Evolutionary conservation across 2,329 filamentous ascomycete genomes (phyloP).

Genomic region (Dactylellina parvicollis): DNA sequence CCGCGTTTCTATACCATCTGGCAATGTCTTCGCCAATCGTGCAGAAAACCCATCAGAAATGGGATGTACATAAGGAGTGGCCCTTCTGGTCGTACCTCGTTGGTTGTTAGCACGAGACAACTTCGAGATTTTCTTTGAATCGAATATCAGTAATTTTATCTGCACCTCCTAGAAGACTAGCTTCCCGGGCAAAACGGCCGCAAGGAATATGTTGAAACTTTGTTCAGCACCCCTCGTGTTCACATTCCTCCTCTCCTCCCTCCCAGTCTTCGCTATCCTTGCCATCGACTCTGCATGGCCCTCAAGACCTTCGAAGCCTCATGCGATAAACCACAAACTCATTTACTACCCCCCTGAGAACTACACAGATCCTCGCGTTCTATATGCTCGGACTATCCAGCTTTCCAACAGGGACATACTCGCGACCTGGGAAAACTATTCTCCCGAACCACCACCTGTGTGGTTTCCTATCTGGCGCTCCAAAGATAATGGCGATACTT

Average conservation of each 20-base stretch:
- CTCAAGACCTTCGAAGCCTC: background rate
- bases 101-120: too few species aligned
- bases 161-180: background rate
- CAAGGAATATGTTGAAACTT: background rate
- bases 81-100: too few species aligned
- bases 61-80: too few species aligned
- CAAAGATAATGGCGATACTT: slow-evolving; percentile 68
- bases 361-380: slow-evolving; percentile 62
- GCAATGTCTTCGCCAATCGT: too few species aligned
- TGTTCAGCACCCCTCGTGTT: background rate
- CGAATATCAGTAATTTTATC: too few species aligned
- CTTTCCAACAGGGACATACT: slow-evolving; percentile 64
- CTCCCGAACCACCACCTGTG: slow-evolving; percentile 67
- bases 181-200: background rate
- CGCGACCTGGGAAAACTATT: slow-evolving; percentile 69
- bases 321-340: slow-evolving; percentile 15
- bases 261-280: background rate
- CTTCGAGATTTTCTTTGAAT: too few species aligned
- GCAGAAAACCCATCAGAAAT: too few species aligned
- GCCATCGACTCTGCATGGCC: background rate
- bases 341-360: slow-evolving; percentile 26
- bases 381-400: slow-evolving; percentile 64
- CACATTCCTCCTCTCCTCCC: background rate
- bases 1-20: too few species aligned
- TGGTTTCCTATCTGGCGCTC: slow-evolving; percentile 68